Conservation (phyloP, 306 rosid genomes). For the Inga laurina region DNA sequence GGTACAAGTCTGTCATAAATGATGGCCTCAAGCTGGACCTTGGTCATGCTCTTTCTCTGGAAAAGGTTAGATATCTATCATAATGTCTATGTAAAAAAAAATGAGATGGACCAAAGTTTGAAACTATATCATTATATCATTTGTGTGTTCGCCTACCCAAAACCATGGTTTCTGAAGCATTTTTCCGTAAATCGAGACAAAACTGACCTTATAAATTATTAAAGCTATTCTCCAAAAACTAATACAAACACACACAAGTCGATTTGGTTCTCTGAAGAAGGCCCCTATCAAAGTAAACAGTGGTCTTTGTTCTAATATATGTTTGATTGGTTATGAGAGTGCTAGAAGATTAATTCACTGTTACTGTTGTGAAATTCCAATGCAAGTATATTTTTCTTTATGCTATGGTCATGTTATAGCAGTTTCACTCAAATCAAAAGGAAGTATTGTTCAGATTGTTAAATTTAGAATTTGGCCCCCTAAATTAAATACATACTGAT, state of each 20-base stretch:
- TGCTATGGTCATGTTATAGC: slow-evolving; percentile 3
- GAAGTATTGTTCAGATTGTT: neutral
- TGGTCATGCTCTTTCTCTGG: slow-evolving; percentile 70
- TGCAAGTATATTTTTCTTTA: neutral
- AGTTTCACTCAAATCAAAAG: neutral
- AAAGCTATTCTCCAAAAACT: too few species aligned
- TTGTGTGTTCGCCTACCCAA: neutral
- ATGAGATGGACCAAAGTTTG: neutral
- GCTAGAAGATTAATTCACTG: neutral
- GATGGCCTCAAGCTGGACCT: slow-evolving; percentile 86
- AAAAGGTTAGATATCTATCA: slow-evolving; percentile 55
- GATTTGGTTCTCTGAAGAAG: neutral
- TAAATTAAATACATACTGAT: neutral
- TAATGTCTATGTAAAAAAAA: neutral
- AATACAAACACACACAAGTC: neutral
- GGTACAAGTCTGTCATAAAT: slow-evolving; percentile 79
- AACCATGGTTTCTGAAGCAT: too few species aligned
- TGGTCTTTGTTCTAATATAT: neutral
- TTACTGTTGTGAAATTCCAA: neutral
- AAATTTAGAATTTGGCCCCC: neutral
- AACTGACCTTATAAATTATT: too few species aligned
- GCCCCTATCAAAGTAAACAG: neutral
- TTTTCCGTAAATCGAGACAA: too few species aligned
- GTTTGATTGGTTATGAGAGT: slow-evolving; percentile 9
- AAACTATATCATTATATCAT: neutral